Base-by-base conservation (phyloP, 75 land plant genomes). In the Azolla pinnata region DNA sequence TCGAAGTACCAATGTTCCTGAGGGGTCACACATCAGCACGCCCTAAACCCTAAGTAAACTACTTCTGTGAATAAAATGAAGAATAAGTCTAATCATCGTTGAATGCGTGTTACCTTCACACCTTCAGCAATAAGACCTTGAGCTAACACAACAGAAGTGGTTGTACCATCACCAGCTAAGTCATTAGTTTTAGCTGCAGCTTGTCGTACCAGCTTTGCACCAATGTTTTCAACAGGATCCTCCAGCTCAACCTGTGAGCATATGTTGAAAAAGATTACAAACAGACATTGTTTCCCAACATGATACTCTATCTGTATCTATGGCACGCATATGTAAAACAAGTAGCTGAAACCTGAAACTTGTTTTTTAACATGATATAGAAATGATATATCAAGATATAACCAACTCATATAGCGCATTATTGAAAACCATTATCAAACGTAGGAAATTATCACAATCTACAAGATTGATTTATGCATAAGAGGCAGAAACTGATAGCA, bases 61-160 rank as follows among this genome's bases (percentile, higher is more conserved):
- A 40, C 9, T 9, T 9, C 44, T 40, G 44, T 50, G 66, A 10
- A 64, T 33, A n/a, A 20, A 52, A 17, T 45, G 31, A 52, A 17
- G 33, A 34, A 51, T 27, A 3, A 52, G 19, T 19, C 19, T 16
- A 19, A 34, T 4, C 18, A 31, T 16, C 3, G 16, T n/a, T 10
- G 14, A 23, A n/a, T n/a, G n/a, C n/a, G n/a, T n/a, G n/a, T n/a
- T n/a, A 87, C 91, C 91, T 84, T 88, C n/a, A 88, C 95, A 70
- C 95, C 95, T 60, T 88, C 88, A 21, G 80, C 75, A 63, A 84
- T 88, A 1, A 88, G 75, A 17, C 85, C 95, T 61, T 84, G 88
- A 1, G 88, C 96, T 46, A 89, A 83, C 30, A 89, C 89, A 53
- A 85, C 89, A 32, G 86, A 85, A 8, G 96, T 85, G 20, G 96